phyloP scores from a whole-genome alignment of 371 early-diverging fungal genomes.

The Haplosporangium sp. region DNA sequence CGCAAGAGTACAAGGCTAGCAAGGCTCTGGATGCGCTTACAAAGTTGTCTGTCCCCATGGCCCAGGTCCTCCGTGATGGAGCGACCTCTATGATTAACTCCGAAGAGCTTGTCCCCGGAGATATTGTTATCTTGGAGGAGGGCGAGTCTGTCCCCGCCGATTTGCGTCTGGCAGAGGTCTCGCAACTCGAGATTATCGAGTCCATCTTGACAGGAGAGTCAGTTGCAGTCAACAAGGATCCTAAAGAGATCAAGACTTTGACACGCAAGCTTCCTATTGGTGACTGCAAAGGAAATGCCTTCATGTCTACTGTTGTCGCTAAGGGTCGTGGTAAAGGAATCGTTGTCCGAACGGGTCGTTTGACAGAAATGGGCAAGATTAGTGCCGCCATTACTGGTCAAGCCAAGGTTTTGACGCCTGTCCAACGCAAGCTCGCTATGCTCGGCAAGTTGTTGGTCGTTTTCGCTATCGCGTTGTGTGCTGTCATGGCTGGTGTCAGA shows the following conservation, averaged over 20 bases:
- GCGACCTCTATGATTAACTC: slow-evolving; percentile 60
- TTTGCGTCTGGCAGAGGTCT: slow-evolving; percentile 73
- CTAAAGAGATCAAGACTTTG: slow-evolving; percentile 62
- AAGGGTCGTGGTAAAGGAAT: slow-evolving; percentile 86
- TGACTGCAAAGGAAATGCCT: slow-evolving; percentile 87
- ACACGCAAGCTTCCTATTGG: slow-evolving; percentile 79
- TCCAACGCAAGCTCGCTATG: slow-evolving; percentile 74
- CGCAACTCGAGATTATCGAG: slow-evolving; percentile 82
- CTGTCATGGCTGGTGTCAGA: slow-evolving; percentile 85
- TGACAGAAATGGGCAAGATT: slow-evolving; percentile 85
- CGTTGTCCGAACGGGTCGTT: slow-evolving; percentile 80
- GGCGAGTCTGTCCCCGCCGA: slow-evolving; percentile 83
- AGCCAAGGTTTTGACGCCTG: slow-evolving; percentile 72
- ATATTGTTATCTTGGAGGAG: slow-evolving; percentile 73
- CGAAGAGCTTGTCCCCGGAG: slow-evolving; percentile 74
- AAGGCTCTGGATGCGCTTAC: slow-evolving; percentile 70
- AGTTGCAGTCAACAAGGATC: slow-evolving; percentile 70
- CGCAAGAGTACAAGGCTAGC: slow-evolving; percentile 75
- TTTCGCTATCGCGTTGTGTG: slow-evolving; percentile 76
- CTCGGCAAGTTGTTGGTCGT: slow-evolving; percentile 73
- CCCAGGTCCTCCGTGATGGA: slow-evolving; percentile 79
- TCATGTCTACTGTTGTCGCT: slow-evolving; percentile 86
- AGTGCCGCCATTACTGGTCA: slow-evolving; percentile 76
- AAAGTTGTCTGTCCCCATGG: slow-evolving; percentile 72
- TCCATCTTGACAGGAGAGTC: slow-evolving; percentile 83